Base-by-base conservation (phyloP, 768 basidiomycete genomes). In the Erythrobasidium yunnanense region DNA sequence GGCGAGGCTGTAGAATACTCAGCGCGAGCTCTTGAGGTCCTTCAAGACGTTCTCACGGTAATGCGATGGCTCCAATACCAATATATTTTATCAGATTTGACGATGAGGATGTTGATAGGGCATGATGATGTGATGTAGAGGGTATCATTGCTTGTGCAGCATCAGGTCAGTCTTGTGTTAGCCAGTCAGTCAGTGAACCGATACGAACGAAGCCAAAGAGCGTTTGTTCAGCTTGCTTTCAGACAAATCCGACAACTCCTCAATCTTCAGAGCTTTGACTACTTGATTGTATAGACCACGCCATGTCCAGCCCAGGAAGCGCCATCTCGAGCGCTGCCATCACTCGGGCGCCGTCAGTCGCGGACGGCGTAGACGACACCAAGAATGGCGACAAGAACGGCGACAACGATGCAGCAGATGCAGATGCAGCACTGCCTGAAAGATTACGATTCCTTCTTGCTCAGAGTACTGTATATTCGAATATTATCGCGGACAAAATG, bases 401-500 rank as follows among this genome's bases (percentile, higher is more conserved):
- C 8, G 11, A 8, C 50, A 30, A 23, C 15, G 34, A 13, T 55
- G 54, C 25, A 7, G 15, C 13, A 27, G 54, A 22, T 29, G 46
- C 45, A 29, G 47, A 49, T 6, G 18, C 57, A 7, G 7, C 6
- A 8, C 17, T 51, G 23, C 11, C 60, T 50, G 38, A 42, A n/a
- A 42, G n/a, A 49, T 49, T 63, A 46, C 42, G 56, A 4, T 42
- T 33, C 38, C 23, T 49, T 18, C 58, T 67, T 18, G 42, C 45
- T 20, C 55, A 46, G 17, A 30, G 27, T 38, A 50, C 32, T 8
- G 58, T 66, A 35, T 47, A 55, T 34, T 66, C 55, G 33, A 33
- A 55, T 23, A 62, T 58, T 32, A 70, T 65, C 23, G 67, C 68
- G n/a, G 66, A 68, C 20, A 67, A 68, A 45, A 58, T 70, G 51